Conservation (phyloP, 805 yeast species). For the Lipomyces oligophaga region DNA sequence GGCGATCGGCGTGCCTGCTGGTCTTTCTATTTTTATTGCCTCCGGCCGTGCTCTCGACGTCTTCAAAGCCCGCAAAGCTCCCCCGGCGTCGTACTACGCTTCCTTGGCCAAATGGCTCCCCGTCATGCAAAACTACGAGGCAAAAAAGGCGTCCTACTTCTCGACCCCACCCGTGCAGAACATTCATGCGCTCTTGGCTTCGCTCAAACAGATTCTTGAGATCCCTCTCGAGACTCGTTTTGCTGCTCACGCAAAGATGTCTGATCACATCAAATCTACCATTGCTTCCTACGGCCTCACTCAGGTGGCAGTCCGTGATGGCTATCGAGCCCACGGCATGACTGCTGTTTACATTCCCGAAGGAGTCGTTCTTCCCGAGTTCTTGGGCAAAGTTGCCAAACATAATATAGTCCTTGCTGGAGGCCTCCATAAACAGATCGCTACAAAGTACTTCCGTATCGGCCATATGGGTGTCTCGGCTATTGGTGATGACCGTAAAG, state of each 20-base stretch:
- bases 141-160: slow-evolving; percentile 74
- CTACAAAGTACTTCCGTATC: slow-evolving; percentile 79
- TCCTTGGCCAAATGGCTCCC: slow-evolving; percentile 84
- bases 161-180: slow-evolving; percentile 97
- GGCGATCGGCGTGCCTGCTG: slow-evolving; percentile 93
- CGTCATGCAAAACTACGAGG: slow-evolving; percentile 79
- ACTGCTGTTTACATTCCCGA: slow-evolving; percentile 83
- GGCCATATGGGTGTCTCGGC: slow-evolving; percentile 95
- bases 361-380: slow-evolving; percentile 62
- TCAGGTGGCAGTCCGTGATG: slow-evolving; percentile 57
- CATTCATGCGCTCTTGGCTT: slow-evolving; percentile 71
- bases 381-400: slow-evolving; percentile 52
- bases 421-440: slow-evolving; percentile 80
- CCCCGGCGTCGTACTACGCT: slow-evolving; percentile 56
- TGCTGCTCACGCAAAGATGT: slow-evolving; percentile 56
- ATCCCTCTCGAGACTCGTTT: slow-evolving; percentile 56
- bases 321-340: slow-evolving; percentile 79
- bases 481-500: slow-evolving; percentile 51
- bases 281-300: slow-evolving; percentile 59
- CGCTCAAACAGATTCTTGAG: slow-evolving; percentile 67
- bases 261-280: slow-evolving; percentile 60
- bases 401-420: slow-evolving; percentile 80
- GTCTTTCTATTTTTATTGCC: slow-evolving; percentile 72
- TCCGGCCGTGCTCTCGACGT: slow-evolving; percentile 74
- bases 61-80: slow-evolving; percentile 45